A percentile compares a stretch with the other conserved stretches of the same genome.
phyloP scores from a whole-genome alignment of 2,329 filamentous ascomycete species.

The Aspergillus phoenicis region DNA sequence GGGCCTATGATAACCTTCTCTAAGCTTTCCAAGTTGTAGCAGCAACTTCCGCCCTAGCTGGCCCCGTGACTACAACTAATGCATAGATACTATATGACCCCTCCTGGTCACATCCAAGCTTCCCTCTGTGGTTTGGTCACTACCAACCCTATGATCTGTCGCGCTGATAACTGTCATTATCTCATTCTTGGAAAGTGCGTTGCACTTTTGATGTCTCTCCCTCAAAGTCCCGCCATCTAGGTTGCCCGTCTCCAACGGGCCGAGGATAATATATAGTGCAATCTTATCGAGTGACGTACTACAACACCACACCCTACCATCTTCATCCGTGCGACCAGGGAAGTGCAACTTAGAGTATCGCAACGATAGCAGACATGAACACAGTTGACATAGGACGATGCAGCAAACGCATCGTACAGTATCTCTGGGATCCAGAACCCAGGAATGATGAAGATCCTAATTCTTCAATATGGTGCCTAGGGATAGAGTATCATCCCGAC shows the following conservation, averaged over 20 bases:
- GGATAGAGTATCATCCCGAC: conserved; percentile 56
- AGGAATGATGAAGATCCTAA: conserved; percentile 71
- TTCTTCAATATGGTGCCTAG: conserved; percentile 82
- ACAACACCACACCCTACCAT: not conserved
- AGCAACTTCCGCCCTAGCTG: not conserved
- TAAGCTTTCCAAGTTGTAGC: not conserved
- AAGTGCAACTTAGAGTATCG: not conserved
- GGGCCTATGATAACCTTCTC: not conserved
- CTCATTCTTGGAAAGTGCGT: not conserved
- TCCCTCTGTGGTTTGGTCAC: not conserved
- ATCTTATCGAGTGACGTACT: not conserved
- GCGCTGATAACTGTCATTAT: not conserved
- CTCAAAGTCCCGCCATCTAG: not conserved
- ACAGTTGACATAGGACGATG: conserved; percentile 75
- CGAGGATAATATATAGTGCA: not conserved
- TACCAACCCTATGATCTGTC: not conserved
- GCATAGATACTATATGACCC: not conserved
- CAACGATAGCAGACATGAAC: conserved; percentile 51
- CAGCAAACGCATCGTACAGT: conserved; percentile 82
- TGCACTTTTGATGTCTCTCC: not conserved
- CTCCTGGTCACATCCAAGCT: not conserved
- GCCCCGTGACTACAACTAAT: not conserved
- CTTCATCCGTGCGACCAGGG: not conserved
- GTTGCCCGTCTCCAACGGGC: not conserved
- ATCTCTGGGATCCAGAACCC: conserved; percentile 89